Evolutionary conservation across 1,284 basidiomycete genomes (phyloP).

Genomic region (Apiotrichum domesticum): DNA sequence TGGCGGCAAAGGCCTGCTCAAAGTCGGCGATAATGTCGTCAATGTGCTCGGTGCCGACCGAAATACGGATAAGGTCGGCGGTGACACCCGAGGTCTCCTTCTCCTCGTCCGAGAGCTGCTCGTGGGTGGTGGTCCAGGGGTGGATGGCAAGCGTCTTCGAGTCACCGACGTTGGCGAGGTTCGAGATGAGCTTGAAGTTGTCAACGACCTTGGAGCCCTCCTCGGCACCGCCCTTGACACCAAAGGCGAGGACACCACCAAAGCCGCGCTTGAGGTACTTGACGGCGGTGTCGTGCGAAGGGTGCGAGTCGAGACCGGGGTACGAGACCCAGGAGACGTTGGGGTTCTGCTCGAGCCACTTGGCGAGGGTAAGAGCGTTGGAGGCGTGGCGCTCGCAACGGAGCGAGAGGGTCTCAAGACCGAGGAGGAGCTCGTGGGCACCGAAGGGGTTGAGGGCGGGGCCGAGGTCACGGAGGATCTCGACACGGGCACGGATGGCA

Average conservation of each 20-base stretch:
- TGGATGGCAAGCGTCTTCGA: constrained; percentile 79
- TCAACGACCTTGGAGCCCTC: constrained; percentile 67
- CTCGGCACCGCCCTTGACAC: constrained; percentile 62
- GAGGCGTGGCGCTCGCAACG: constrained; percentile 49
- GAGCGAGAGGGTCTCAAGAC: constrained; percentile 77
- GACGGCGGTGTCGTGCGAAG: constrained; percentile 58
- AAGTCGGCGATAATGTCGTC: constrained; percentile 81
- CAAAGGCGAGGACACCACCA: constrained; percentile 77
- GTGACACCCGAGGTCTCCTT: constrained; percentile 67
- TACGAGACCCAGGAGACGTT: constrained; percentile 76
- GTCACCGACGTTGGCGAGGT: constrained; percentile 69
- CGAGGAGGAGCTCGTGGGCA: constrained; percentile 76
- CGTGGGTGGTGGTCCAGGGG: constrained; percentile 72
- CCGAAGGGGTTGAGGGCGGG: constrained; percentile 71
- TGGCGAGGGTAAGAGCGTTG: constrained; percentile 35
- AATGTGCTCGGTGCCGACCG: constrained; percentile 79
- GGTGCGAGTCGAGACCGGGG: constrained; percentile 63
- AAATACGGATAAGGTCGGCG: constrained; percentile 69
- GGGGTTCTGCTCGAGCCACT: constrained; percentile 55
- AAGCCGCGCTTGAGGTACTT: constrained; percentile 58
- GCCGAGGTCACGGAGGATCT: constrained; percentile 69
- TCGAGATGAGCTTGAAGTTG: constrained; percentile 63
- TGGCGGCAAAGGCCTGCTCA: constrained; percentile 53
- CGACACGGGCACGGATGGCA: constrained; percentile 48
- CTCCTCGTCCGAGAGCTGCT: constrained; percentile 53